These are phyloP conservation scores for Wickerhamomyces subpelliculosus DNA, from an alignment of 805 yeast genomes.

Conservation along the genomic window DNA sequence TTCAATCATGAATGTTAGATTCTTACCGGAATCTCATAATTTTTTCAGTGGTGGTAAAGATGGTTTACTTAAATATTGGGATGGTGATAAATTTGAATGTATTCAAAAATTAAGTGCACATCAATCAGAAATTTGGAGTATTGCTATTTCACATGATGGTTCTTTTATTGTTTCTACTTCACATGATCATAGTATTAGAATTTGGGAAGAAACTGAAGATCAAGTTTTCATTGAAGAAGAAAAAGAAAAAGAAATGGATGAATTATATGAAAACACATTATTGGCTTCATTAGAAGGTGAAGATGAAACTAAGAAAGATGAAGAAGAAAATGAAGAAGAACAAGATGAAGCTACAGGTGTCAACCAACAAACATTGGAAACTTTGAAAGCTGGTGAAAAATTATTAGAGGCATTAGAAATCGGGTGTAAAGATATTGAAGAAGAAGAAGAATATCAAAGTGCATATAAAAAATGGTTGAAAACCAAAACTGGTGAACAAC, in stretches of 20 bases:
- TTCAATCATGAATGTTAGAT: slow-evolving; percentile 82
- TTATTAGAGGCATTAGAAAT: slow-evolving; percentile 87
- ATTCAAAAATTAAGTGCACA: slow-evolving; percentile 83
- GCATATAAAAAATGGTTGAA: slow-evolving; percentile 35
- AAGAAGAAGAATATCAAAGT: slow-evolving; percentile 40
- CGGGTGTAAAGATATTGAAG: slow-evolving; percentile 64
- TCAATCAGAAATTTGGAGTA: slow-evolving; percentile 90
- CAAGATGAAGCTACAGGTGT: slow-evolving; percentile 58
- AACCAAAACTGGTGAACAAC: slow-evolving; percentile 40
- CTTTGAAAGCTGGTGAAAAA: slow-evolving; percentile 91
- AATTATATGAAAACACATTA: slow-evolving; percentile 76
- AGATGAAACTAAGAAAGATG: slow-evolving; percentile 31
- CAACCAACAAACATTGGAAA: slow-evolving; percentile 78
- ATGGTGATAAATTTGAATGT: slow-evolving; percentile 93
- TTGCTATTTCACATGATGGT: slow-evolving; percentile 72
- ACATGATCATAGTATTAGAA: slow-evolving; percentile 87
- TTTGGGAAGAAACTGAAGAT: slow-evolving; percentile 93
- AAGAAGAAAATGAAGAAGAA: slow-evolving; percentile 33
- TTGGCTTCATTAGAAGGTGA: slow-evolving; percentile 61
- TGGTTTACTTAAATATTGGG: slow-evolving; percentile 91
- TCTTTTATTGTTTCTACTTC: slow-evolving; percentile 71
- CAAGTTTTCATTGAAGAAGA: slow-evolving; percentile 97
- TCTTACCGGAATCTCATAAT: slow-evolving; percentile 79
- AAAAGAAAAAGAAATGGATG: slow-evolving; percentile 92
- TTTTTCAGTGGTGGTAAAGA: slow-evolving; percentile 90